A percentile compares a stretch with the other conserved stretches of the same genome.
Evolutionary conservation across 805 yeast species (phyloP).

Genomic region (Blastobotrys muscicola): DNA sequence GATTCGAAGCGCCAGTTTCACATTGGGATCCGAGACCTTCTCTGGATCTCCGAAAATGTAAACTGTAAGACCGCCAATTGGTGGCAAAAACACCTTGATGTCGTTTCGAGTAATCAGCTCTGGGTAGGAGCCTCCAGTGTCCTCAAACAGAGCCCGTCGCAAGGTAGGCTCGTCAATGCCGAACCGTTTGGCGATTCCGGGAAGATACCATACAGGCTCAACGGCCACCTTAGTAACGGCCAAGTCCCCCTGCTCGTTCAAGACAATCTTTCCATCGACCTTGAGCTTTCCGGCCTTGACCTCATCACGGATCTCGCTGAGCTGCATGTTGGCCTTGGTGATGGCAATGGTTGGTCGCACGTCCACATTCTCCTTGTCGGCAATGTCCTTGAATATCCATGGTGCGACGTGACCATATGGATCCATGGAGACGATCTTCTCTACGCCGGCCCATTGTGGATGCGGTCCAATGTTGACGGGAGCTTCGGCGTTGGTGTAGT

Average conservation of each 20-base stretch:
- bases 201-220: slow-evolving; percentile 64
- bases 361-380: slow-evolving; percentile 41
- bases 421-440: slow-evolving; percentile 56
- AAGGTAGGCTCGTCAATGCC: slow-evolving; percentile 46
- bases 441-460: slow-evolving; percentile 45
- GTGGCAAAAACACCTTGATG: slow-evolving; percentile 55
- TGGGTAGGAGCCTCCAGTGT: slow-evolving; percentile 64
- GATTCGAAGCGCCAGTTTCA: slow-evolving; percentile 47
- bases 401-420: slow-evolving; percentile 62
- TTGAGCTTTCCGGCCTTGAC: slow-evolving; percentile 42
- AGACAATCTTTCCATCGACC: slow-evolving; percentile 53
- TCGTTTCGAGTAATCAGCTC: slow-evolving; percentile 61
- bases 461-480: slow-evolving; percentile 46
- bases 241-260: slow-evolving; percentile 51
- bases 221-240: slow-evolving; percentile 56
- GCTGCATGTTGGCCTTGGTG: slow-evolving; percentile 55
- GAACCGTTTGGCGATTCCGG: slow-evolving; percentile 58
- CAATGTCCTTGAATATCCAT: slow-evolving; percentile 40
- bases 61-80: slow-evolving; percentile 60
- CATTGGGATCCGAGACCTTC: slow-evolving; percentile 41
- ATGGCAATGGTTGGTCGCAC: slow-evolving; percentile 57
- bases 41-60: slow-evolving; percentile 57
- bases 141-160: slow-evolving; percentile 53
- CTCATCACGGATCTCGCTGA: slow-evolving; percentile 48
- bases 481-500: slow-evolving; percentile 56